Conservation (phyloP, 192 early-diverging fungal species). For the Coemansia sp. region DNA sequence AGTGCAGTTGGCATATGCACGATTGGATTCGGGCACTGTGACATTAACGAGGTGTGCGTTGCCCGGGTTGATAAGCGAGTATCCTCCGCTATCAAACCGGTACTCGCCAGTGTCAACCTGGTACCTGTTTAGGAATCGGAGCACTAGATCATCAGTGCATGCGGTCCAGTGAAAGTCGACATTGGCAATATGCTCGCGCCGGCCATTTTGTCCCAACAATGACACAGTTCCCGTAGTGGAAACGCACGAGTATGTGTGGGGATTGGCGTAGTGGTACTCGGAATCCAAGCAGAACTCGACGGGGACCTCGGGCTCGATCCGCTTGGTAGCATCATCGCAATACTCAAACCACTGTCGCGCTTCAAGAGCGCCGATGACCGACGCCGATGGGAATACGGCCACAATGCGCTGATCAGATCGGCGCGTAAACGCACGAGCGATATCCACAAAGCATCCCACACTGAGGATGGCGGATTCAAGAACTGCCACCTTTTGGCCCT, state of each 20-base stretch:
- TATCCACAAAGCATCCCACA: slow-evolving; percentile 69
- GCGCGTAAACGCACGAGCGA: slow-evolving; percentile 67
- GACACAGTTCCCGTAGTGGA: slow-evolving; percentile 59
- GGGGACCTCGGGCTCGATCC: slow-evolving; percentile 47
- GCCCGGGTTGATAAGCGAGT: background rate
- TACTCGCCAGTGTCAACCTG: slow-evolving; percentile 60
- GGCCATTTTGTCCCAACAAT: slow-evolving; percentile 51
- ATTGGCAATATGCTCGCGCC: slow-evolving; percentile 62
- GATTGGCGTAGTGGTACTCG: slow-evolving; percentile 54
- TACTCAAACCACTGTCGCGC: slow-evolving; percentile 76
- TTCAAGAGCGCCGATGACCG: slow-evolving; percentile 77
- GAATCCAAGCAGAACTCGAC: slow-evolving; percentile 80
- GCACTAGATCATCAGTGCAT: slow-evolving; percentile 69
- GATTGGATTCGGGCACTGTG: slow-evolving; percentile 65
- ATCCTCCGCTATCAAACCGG: slow-evolving; percentile 72
- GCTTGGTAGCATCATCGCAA: slow-evolving; percentile 1
- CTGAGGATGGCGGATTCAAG: slow-evolving; percentile 76
- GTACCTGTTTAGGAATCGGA: slow-evolving; percentile 75
- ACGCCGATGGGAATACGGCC: slow-evolving; percentile 56
- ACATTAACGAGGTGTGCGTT: background rate
- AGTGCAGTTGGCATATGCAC: slow-evolving; percentile 69
- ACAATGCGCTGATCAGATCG: slow-evolving; percentile 62
- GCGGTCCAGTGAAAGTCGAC: slow-evolving; percentile 67
- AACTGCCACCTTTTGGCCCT: slow-evolving; percentile 59
- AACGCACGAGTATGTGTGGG: slow-evolving; percentile 58